These are phyloP conservation scores for Pythium chondricola DNA, from an alignment of 352 stramenopile species.

Conservation along the genomic window DNA sequence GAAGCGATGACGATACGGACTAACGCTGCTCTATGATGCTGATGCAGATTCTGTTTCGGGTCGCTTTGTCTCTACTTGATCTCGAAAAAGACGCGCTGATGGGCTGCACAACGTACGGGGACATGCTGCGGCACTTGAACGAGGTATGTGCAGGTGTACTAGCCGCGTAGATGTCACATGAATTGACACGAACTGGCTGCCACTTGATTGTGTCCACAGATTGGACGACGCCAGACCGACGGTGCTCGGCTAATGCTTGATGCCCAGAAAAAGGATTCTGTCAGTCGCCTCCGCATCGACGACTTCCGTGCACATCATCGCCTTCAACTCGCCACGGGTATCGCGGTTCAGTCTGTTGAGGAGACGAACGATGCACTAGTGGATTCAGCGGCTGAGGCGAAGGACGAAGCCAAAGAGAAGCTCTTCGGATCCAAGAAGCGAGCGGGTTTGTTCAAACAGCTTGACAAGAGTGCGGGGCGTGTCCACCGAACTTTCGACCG, in stretches of 20 bases:
- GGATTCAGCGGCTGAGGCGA: conserved; percentile 3
- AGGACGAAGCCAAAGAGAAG: conserved; percentile 42
- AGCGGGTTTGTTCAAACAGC: conserved; percentile 49
- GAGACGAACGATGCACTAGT: conserved; percentile 32
- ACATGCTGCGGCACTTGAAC: conserved; percentile 78
- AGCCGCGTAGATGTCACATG: background rate
- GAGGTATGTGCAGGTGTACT: conserved; percentile 29
- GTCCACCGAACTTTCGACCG: conserved; percentile 60
- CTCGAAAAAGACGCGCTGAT: conserved; percentile 52
- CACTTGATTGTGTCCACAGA: conserved; percentile 28
- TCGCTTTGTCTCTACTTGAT: conserved; percentile 69
- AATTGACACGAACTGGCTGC: background rate
- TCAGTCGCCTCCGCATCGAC: conserved; percentile 65
- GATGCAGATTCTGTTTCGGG: conserved; percentile 65
- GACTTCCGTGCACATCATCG: conserved; percentile 82
- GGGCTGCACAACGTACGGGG: conserved; percentile 56
- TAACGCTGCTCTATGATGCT: background rate
- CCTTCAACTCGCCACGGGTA: conserved; percentile 69
- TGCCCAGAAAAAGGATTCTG: conserved; percentile 55
- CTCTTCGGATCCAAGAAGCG: conserved; percentile 58
- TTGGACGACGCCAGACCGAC: conserved; percentile 48
- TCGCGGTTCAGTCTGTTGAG: conserved; percentile 59
- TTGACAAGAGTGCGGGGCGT: conserved; percentile 46
- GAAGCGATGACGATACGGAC: background rate
- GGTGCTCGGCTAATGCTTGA: conserved; percentile 39